These are phyloP conservation scores for Chenopodium quinoa DNA, from an alignment of 148 eudicot species.

Conservation along the genomic window DNA sequence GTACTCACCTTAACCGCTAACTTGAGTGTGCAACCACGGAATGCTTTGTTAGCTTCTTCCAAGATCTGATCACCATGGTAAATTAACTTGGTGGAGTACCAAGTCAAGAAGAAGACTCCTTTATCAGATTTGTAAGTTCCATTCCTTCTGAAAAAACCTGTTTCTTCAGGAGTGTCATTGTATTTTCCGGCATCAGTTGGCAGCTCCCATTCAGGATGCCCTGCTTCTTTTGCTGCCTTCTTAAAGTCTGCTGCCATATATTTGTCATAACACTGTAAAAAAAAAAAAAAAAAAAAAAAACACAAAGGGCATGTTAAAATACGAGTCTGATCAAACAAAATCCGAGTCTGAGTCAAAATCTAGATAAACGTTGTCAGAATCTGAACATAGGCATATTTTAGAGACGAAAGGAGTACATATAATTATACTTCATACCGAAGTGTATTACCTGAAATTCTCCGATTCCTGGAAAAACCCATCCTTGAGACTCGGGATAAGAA, in stretches of 20 bases:
- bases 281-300: no score
- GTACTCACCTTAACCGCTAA: slow-evolving; percentile 53
- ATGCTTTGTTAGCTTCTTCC: slow-evolving; percentile 49
- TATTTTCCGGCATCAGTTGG: slow-evolving; percentile 82
- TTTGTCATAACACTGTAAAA: slow-evolving; percentile 70
- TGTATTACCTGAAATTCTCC: slow-evolving; percentile 73
- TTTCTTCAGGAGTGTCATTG: slow-evolving; percentile 84
- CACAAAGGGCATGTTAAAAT: background rate
- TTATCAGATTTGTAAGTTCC: slow-evolving; percentile 56
- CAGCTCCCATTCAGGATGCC: slow-evolving; percentile 87
- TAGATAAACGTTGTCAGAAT: no score
- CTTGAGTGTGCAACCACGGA: slow-evolving; percentile 57
- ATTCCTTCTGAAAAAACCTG: slow-evolving; percentile 59
- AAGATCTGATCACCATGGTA: slow-evolving; percentile 72
- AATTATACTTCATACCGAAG: no score
- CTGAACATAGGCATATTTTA: no score
- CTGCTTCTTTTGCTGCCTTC: slow-evolving; percentile 58
- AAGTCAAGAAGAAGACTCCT: slow-evolving; percentile 77
- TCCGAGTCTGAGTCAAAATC: background rate
- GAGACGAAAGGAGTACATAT: background rate
- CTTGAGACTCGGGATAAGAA: slow-evolving; percentile 77
- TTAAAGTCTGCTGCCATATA: slow-evolving; percentile 55
- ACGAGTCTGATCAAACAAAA: background rate
- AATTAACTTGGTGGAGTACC: slow-evolving; percentile 80
- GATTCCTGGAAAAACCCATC: slow-evolving; percentile 90